Percentiles rank a stretch among this genome's conserved stretches.
Evolutionary conservation across 805 yeast genomes (phyloP).

Genomic region (Nakazawaea populi): DNA sequence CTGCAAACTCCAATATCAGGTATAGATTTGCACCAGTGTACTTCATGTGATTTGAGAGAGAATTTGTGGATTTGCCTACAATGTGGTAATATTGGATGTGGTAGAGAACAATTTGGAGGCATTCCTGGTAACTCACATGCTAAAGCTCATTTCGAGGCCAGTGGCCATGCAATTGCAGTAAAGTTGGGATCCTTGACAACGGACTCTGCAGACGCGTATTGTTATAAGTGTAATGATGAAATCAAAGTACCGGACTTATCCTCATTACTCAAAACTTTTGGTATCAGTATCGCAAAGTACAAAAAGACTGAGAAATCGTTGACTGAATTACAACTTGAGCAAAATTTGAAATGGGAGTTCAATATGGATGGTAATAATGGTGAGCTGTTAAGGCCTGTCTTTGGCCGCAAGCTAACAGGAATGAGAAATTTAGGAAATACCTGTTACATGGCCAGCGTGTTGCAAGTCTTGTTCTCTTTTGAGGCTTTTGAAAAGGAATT

Average conservation of each 20-base stretch:
- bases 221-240: constrained; percentile 88
- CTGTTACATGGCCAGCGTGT: constrained; percentile 79
- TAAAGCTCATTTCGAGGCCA: constrained; percentile 52
- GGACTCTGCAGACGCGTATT: constrained; percentile 79
- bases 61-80: constrained; percentile 90
- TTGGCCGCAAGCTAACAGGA: constrained; percentile 79
- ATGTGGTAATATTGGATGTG: constrained; percentile 94
- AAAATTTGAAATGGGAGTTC: constrained; percentile 91
- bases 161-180: constrained; percentile 74
- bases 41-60: constrained; percentile 55
- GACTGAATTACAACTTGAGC: constrained; percentile 87
- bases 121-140: constrained; percentile 95
- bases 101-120: constrained; percentile 91
- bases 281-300: constrained; percentile 52
- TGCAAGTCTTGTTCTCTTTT: constrained; percentile 62
- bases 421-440: constrained; percentile 88
- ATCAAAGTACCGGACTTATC: constrained; percentile 62
- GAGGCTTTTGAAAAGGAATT: constrained; percentile 35
- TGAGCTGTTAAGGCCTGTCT: constrained; percentile 52
- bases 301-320: constrained; percentile 82
- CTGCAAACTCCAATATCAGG: constrained; percentile 27
- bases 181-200: constrained; percentile 84
- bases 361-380: constrained; percentile 72
- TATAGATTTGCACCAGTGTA: constrained; percentile 39
- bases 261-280: constrained; percentile 46